phyloP scores from a whole-genome alignment of 352 stramenopile genomes.

The Pythium vanterpoolii region DNA sequence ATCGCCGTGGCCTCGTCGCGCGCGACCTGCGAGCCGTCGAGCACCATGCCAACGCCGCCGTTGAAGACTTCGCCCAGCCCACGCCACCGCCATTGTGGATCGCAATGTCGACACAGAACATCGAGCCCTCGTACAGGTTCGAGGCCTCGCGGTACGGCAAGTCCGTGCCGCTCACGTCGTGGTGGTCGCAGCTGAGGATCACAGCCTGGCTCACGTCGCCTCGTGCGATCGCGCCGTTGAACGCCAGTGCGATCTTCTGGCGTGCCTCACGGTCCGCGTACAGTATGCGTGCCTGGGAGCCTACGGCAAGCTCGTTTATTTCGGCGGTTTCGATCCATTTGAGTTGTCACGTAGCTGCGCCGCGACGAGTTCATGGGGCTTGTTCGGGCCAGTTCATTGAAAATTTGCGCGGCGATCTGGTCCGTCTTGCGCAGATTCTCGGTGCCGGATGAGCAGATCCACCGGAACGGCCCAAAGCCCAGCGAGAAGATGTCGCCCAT shows the following conservation, averaged over 20 bases:
- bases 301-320: slow-evolving; percentile 83
- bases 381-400: slow-evolving; percentile 62
- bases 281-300: slow-evolving; percentile 85
- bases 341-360: slow-evolving; percentile 84
- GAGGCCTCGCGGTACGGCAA: slow-evolving; percentile 87
- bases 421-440: slow-evolving; percentile 78
- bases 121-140: slow-evolving; percentile 84
- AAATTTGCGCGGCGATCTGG: slow-evolving; percentile 60
- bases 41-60: slow-evolving; percentile 84
- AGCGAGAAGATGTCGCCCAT: slow-evolving; percentile 92
- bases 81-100: slow-evolving; percentile 88
- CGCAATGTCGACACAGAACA: slow-evolving; percentile 87
- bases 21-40: slow-evolving; percentile 73
- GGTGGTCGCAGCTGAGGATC: slow-evolving; percentile 85
- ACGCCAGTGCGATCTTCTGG: slow-evolving; percentile 69
- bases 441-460: slow-evolving; percentile 79
- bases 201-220: slow-evolving; percentile 69
- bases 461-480: slow-evolving; percentile 88
- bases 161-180: slow-evolving; percentile 88
- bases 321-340: slow-evolving; percentile 83
- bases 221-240: slow-evolving; percentile 75
- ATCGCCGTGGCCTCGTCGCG: slow-evolving; percentile 63
- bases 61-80: slow-evolving; percentile 89
- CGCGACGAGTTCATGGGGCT: slow-evolving; percentile 49
- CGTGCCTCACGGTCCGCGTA: slow-evolving; percentile 82